Conservation (phyloP, 495 filamentous ascomycete species). For the Astrocystis sublimbata region DNA sequence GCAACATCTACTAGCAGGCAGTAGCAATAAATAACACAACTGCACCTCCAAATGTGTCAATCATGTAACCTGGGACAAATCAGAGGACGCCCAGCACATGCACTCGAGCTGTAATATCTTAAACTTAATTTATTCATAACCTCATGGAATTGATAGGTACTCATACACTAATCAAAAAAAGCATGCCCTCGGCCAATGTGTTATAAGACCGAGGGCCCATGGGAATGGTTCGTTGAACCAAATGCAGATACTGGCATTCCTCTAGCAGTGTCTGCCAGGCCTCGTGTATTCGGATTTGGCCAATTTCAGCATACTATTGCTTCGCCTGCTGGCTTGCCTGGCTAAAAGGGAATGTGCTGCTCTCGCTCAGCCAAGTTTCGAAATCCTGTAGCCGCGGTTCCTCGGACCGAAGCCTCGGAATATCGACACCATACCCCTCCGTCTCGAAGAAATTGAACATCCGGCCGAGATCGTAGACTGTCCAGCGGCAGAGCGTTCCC, state of each 20-base stretch:
- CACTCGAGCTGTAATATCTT: no score
- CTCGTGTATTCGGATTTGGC: not conserved
- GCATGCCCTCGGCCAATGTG: no score
- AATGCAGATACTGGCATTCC: no score
- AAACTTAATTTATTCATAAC: no score
- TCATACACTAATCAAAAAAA: not conserved
- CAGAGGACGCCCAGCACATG: no score
- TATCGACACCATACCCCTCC: conserved; percentile 61
- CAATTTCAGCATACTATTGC: not conserved
- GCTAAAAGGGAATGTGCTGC: conserved; percentile 42
- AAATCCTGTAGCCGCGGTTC: conserved; percentile 59
- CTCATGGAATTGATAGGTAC: no score
- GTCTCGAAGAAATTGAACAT: conserved; percentile 69
- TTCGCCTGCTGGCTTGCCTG: conserved; percentile 5
- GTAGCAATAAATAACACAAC: not conserved
- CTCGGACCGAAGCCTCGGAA: conserved; percentile 50
- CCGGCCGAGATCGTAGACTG: conserved; percentile 53
- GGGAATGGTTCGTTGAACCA: no score
- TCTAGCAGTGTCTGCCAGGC: not conserved
- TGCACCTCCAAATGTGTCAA: not conserved
- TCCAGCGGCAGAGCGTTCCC: no score
- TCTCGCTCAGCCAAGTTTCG: conserved; percentile 60
- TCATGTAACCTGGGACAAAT: not conserved
- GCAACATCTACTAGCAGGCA: no score
- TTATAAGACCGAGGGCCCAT: no score